Base-by-base conservation (phyloP, 352 stramenopile genomes). In the Phytophthora meadii region DNA sequence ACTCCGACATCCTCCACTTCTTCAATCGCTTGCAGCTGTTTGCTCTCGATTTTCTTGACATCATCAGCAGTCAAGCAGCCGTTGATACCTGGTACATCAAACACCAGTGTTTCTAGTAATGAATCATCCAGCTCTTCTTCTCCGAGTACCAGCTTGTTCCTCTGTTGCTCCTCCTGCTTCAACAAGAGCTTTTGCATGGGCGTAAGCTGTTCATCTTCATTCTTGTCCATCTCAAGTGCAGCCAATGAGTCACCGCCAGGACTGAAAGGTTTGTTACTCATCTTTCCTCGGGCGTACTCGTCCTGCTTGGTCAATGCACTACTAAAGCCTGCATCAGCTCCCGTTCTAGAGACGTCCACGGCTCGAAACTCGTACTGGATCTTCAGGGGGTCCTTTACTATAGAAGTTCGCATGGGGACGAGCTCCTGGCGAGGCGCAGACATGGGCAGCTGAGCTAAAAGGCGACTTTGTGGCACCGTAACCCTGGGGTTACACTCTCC, bases 261-360 rank as follows among this genome's bases (percentile, higher is more conserved):
- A 1, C 72, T 73, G 49, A 92, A 92, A 9, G 84, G 85, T 46
- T 84, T 85, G 64, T 94, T 94, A 46, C 77, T 89, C 65, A 90
- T 90, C 64, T 84, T 91, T 27, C 88, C 85, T 47, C 86, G 75
- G 22, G 82, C 84, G 56, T 95, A 93, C 58, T 93, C 83, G 72
- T 92, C 79, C 69, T 93, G 82, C 42, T 89, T 89, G 42, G 74
- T 87, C 50, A 91, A 67, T 7, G 82, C 82, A 54, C 79, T 88
- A 14, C 79, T 82, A 54, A 93, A 90, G 25, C 74, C 80, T 50
- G 86, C 65, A 36, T 84, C 57, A 11, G 75, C 68, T 32, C 72
- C 65, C 0, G 68, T 68, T 42, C 64, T 68, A 22, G 68, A 59
- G 28, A 49, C 54, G n/a, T 76, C 64, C 39, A 88, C 62, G 1